phyloP scores from a whole-genome alignment of 805 yeast species.

The Ascoidea rubescens region DNA sequence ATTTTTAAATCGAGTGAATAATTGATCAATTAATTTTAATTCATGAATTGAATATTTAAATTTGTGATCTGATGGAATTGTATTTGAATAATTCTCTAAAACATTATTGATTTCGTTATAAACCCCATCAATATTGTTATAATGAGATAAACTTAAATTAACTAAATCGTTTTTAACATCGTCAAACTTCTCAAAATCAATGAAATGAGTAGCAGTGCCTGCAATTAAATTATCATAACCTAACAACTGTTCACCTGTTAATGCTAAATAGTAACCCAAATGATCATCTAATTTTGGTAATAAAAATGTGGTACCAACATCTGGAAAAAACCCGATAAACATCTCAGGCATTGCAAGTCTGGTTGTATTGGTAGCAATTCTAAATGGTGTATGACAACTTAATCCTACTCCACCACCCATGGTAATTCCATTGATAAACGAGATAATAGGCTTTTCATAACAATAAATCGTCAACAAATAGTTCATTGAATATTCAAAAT shows the following conservation, averaged over 20 bases:
- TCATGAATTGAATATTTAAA: slow-evolving; percentile 44
- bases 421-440: slow-evolving; percentile 80
- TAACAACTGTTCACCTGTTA: slow-evolving; percentile 67
- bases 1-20: slow-evolving; percentile 35
- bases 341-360: slow-evolving; percentile 96
- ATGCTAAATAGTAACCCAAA: slow-evolving; percentile 72
- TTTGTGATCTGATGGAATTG: slow-evolving; percentile 44
- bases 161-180: slow-evolving; percentile 52
- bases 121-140: slow-evolving; percentile 19
- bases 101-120: slow-evolving; percentile 43
- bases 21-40: slow-evolving; percentile 38
- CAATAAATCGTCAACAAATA: slow-evolving; percentile 49
- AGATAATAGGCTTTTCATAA: slow-evolving; percentile 61
- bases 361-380: slow-evolving; percentile 82
- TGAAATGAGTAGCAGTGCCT: slow-evolving; percentile 86
- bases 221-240: slow-evolving; percentile 74
- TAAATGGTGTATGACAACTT: slow-evolving; percentile 79
- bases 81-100: slow-evolving; percentile 50
- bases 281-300: slow-evolving; percentile 71
- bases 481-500: slow-evolving; percentile 25
- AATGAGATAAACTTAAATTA: slow-evolving; percentile 27
- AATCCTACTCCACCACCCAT: slow-evolving; percentile 98
- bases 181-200: slow-evolving; percentile 47
- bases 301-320: slow-evolving; percentile 89
- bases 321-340: slow-evolving; percentile 92